Evolutionary conservation across 2,329 filamentous ascomycete species (phyloP), one percentile per base, ranked within the genome.

Genomic region (Aspergillus tubingensis): DNA sequence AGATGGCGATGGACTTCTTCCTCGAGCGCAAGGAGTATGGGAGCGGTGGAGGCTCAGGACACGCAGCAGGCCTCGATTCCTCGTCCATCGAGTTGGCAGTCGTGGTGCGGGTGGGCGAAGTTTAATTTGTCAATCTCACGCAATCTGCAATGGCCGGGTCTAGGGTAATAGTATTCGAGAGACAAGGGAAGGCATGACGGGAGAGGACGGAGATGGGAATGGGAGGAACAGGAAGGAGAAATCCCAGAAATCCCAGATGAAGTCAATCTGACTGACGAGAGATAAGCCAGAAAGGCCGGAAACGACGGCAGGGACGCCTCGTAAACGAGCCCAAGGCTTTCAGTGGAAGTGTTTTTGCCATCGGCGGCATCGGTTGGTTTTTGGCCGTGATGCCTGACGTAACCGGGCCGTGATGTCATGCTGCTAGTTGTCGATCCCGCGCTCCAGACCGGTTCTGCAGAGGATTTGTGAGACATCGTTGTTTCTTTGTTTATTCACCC

Each of bases 1-100:
- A 88, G 62, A 84, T 74, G 39, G 80, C 75, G 62, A 88, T 86
- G 36, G 80, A 77, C 72, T 80, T 82, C 68, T 85, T 85, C 48
- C 85, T 76, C 8, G 79, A 74, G 52, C 78, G 79, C 44, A 87
- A 71, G 21, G 81, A 81, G 74, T 87, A 87, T 23, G 85, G 82
- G 39, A 87, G 77, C 17, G 80, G 77, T 51, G 84, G 85, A 60
- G 76, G 78, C 54, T 72, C 73, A 11, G 66, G 60, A 15, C 65
- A 57, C 55, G 63, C 59, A 38, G 63, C 57, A 44, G 63, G 57
- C 47, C 61, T 55, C 21, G 63, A 66, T 68, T 65, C 70, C 70
- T 74, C 72, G 56, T 77, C 75, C 74, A 77, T 76, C 52, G 60
- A 58, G 19, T 19, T 43, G n/a, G 39, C 39, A 19, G n/a, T 23